Percentiles rank a stretch among this genome's conserved stretches.
Conservation (phyloP, 2,329 filamentous ascomycete species). For the Penicillium sp. region DNA sequence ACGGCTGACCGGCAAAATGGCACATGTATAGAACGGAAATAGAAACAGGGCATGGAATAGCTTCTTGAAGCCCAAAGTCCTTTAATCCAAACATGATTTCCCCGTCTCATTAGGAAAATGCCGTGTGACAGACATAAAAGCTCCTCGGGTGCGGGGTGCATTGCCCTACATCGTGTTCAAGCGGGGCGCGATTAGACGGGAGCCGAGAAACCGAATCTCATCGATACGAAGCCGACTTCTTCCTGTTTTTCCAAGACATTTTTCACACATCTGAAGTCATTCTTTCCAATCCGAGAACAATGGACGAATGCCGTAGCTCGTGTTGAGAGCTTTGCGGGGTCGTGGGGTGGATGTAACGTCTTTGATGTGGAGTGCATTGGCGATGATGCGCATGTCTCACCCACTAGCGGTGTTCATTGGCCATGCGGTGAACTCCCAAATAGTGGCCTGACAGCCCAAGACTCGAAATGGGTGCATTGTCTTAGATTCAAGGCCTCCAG, state of each 20-base stretch:
- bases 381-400: conserved; percentile 26
- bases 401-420: conserved; percentile 17
- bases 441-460: conserved; percentile 20
- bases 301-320: conserved; percentile 7
- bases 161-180: conserved; percentile 2
- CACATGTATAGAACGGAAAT: too few relatives aligned
- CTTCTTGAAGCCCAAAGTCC: too few relatives aligned
- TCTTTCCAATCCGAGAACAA: conserved; percentile 5
- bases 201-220: conserved; percentile 8
- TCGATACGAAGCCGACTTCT: conserved; percentile 4
- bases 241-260: conserved; percentile 1
- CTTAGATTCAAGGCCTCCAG: conserved; percentile 15
- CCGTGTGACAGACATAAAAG: neutral
- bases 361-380: conserved; percentile 6
- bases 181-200: conserved; percentile 2
- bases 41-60: too few relatives aligned
- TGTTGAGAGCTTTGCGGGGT: conserved; percentile 8
- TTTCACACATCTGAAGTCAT: conserved; percentile 10
- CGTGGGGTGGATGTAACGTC: conserved; percentile 17
- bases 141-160: neutral
- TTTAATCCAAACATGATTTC: too few relatives aligned
- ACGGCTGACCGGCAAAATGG: too few relatives aligned
- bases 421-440: neutral
- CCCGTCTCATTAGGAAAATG: too few relatives aligned
- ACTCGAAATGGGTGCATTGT: conserved; percentile 18